Evolutionary conservation across 2,329 filamentous ascomycete genomes (phyloP).

Genomic region (Calonectria montana): DNA sequence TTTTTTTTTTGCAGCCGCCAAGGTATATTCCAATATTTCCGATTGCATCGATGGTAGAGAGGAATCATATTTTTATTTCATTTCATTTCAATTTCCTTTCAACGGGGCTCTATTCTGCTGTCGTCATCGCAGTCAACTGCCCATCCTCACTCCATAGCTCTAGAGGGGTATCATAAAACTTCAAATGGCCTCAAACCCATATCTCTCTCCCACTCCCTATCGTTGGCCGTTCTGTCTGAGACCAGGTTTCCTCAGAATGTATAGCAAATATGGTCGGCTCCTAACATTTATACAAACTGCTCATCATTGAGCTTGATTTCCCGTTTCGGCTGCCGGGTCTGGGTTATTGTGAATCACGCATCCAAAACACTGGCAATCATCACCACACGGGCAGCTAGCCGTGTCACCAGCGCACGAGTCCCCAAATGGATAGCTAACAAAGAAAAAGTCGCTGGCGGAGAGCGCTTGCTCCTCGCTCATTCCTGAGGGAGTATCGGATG

Average conservation of each 20-base stretch:
- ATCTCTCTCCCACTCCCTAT: not conserved
- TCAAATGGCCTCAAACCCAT: conserved; percentile 11
- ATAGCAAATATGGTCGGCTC: not conserved
- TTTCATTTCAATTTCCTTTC: not conserved
- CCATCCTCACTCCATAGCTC: conserved; percentile 5
- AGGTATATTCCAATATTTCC: not conserved
- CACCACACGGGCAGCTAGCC: conserved; percentile 66
- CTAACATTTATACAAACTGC: not conserved
- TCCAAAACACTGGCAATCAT: conserved; percentile 69
- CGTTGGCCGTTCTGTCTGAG: not conserved
- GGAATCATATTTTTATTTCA: not conserved
- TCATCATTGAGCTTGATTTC: conserved; percentile 13
- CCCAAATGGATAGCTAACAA: conserved; percentile 65
- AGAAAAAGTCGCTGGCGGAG: conserved; percentile 67
- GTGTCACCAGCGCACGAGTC: conserved; percentile 61
- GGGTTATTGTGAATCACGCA: conserved; percentile 63
- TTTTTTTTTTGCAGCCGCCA: not conserved
- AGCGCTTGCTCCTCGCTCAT: conserved; percentile 63
- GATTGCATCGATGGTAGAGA: not conserved
- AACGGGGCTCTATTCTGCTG: not conserved
- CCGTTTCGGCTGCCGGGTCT: conserved; percentile 23
- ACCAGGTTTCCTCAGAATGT: not conserved
- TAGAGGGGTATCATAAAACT: conserved; percentile 23
- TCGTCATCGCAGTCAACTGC: not conserved
- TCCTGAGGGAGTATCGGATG: conserved; percentile 58